These are phyloP conservation scores for Diaporthe caulivora DNA, from an alignment of 2,329 filamentous ascomycete genomes.

Conservation along the genomic window DNA sequence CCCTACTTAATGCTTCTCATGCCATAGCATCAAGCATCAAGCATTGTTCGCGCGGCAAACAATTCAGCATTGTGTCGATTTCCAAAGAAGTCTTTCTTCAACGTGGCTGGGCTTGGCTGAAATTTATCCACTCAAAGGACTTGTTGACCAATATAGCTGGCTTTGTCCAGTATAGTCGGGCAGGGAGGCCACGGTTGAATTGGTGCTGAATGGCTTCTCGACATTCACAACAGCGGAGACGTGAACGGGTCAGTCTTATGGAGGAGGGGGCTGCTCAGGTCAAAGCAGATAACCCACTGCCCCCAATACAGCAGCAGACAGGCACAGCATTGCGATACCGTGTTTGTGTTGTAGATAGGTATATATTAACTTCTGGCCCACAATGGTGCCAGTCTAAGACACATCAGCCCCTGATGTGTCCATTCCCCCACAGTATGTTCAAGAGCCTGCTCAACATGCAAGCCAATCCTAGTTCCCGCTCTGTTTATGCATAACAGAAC, in stretches of 20 bases:
- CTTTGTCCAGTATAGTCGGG: background rate
- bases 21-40: background rate
- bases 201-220: background rate
- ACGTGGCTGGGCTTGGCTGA: background rate
- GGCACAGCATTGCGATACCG: background rate
- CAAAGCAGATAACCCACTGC: background rate
- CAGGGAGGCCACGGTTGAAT: too few species aligned
- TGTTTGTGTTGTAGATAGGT: constrained; percentile 31
- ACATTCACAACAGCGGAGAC: background rate
- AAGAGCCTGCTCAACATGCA: constrained; percentile 18
- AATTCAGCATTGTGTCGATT: constrained; percentile 6
- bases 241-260: background rate
- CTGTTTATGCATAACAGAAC: constrained; percentile 34
- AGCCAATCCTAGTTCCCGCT: background rate
- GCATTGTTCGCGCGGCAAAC: constrained; percentile 7
- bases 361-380: constrained; percentile 37
- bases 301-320: background rate
- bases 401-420: constrained; percentile 1
- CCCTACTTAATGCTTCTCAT: background rate
- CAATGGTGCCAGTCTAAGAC: constrained; percentile 21
- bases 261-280: background rate
- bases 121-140: background rate
- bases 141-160: background rate
- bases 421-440: constrained; percentile 12
- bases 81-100: constrained; percentile 15